Base-by-base conservation (phyloP, 2,329 filamentous ascomycete species). In the Penicillium capsulatum region DNA sequence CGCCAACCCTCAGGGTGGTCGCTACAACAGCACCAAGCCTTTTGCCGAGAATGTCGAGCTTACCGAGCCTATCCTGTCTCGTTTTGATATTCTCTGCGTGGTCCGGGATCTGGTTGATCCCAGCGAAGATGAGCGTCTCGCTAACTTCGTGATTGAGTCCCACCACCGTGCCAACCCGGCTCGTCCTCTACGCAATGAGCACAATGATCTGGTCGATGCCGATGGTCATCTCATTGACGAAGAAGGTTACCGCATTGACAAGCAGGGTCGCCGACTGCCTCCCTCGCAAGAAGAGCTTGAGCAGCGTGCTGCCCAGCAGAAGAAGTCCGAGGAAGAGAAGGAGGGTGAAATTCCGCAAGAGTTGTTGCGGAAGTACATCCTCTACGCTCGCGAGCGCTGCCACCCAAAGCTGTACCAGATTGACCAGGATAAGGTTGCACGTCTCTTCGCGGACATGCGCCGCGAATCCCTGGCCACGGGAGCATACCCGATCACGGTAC, bases 1-100 rank as follows among this genome's bases (percentile, higher is more conserved):
- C 1, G 92, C 92, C 55, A 98, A 98, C 68, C 92, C 92, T 1
- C 91, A 94, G 45, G 91, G 90, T 32, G 92, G 92, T 15, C 86
- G 92, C 31, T 98, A 98, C 72, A 97, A 97, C 68, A 89, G 86
- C 28, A 96, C 90, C 1, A 86, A 94, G 26, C 91, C 92, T 2
- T 97, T 98, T 68, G 90, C 88, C 1, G 81, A 94, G 62, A 98
- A 98, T 50, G 92, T 98, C 27, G 87, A 98, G 61, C 76, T 98
- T 38, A 98, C 92, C 0, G 92, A 98, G 66, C 92, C 92, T 34
- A 98, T 98, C 57, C 66, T 98, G 61, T 97, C 91, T 9, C 91
- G 92, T 78, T 98, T 98, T 63, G 92, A 98, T 53, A 94, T 98
- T 51, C 77, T 98, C 6, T 95, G 88, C 60, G 92, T 98, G 5